Evolutionary conservation across 2,329 filamentous ascomycete species (phyloP).

Genomic region (Coniochaeta prunicola): DNA sequence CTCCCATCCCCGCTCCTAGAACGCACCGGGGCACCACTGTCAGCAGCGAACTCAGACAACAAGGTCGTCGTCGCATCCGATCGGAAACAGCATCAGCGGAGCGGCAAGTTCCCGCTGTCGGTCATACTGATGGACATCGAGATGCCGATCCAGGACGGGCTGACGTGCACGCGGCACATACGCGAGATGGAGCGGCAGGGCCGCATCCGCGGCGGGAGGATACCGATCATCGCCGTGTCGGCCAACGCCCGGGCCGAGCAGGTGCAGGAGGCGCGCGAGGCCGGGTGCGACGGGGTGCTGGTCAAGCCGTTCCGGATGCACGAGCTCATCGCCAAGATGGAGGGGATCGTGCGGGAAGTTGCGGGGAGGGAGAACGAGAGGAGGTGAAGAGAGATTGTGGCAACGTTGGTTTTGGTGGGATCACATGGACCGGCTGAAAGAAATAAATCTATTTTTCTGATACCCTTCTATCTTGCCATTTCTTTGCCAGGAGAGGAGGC

Average conservation of each 20-base stretch:
- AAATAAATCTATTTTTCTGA: too few relatives aligned
- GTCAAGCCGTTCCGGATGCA: conserved; percentile 65
- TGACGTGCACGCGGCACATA: conserved; percentile 59
- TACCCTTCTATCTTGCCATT: too few relatives aligned
- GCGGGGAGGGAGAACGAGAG: conserved; percentile 1
- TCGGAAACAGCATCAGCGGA: background rate
- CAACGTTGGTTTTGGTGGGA: background rate
- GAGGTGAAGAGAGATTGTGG: background rate
- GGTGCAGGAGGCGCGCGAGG: conserved; percentile 39
- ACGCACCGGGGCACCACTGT: background rate
- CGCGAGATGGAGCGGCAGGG: conserved; percentile 51
- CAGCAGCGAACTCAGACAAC: background rate
- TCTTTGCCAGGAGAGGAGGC: too few relatives aligned
- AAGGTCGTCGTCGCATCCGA: background rate
- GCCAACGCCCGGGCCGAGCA: conserved; percentile 62
- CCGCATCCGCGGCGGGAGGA: conserved; percentile 40
- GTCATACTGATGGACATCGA: conserved; percentile 71
- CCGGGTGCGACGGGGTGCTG: conserved; percentile 56
- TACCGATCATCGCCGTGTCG: conserved; percentile 60
- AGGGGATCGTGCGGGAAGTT: conserved; percentile 30
- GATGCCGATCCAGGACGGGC: conserved; percentile 68
- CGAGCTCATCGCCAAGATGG: conserved; percentile 54
- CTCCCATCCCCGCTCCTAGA: background rate
- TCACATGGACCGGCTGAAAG: too few relatives aligned
- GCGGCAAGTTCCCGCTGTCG: conserved; percentile 34